These are phyloP conservation scores for Peribolospora kevripleyi DNA, from an alignment of 768 basidiomycete species.

Conservation along the genomic window DNA sequence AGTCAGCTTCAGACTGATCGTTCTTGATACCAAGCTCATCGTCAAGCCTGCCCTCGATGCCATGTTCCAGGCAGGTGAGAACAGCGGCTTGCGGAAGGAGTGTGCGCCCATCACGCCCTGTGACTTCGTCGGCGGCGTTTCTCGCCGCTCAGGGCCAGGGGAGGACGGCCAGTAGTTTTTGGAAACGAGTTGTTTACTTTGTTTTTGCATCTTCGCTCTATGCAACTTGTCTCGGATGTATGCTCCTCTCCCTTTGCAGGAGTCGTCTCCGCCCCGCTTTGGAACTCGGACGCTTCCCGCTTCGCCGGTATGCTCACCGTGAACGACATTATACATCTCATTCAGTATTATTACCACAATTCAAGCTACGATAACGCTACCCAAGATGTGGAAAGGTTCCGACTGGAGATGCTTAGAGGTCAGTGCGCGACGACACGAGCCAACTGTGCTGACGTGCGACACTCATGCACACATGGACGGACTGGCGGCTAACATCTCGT, in stretches of 20 bases:
- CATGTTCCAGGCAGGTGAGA: conserved; percentile 35
- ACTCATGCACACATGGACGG: neutral
- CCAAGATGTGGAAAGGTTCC: conserved; percentile 75
- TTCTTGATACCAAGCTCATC: conserved; percentile 81
- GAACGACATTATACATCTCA: conserved; percentile 95
- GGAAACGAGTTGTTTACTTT: neutral
- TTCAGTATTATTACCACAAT: conserved; percentile 89
- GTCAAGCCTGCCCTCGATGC: conserved; percentile 87
- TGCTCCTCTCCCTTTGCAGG: conserved; percentile 27
- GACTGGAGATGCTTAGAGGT: conserved; percentile 74
- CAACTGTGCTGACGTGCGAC: neutral
- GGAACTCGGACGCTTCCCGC: conserved; percentile 78
- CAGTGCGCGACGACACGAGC: conserved; percentile 12
- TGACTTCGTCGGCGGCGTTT: too few species aligned
- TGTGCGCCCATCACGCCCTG: neutral
- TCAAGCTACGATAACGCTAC: conserved; percentile 59
- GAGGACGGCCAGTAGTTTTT: neutral
- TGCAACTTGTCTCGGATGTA: conserved; percentile 3
- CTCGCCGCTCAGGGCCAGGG: neutral
- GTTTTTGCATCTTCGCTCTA: neutral
- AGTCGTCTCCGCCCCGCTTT: conserved; percentile 89
- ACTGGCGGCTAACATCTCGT: too few species aligned
- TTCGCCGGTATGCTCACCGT: conserved; percentile 99
- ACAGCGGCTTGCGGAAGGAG: neutral
- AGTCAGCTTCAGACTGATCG: conserved; percentile 84